Base-by-base conservation (phyloP, 2,329 filamentous ascomycete species). In the Colletotrichum orbiculare region DNA sequence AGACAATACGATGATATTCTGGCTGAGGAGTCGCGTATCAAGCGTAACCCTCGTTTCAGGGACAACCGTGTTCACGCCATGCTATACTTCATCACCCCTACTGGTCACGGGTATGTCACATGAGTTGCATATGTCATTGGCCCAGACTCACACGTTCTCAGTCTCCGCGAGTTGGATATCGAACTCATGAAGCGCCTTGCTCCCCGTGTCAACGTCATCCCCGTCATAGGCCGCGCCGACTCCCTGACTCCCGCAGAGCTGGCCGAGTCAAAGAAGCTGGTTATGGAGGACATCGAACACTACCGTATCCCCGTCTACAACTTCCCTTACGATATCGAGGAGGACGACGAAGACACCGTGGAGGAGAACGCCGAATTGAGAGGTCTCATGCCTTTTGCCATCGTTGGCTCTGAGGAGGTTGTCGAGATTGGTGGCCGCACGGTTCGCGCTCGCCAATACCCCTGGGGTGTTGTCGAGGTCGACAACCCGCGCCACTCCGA, bases 231-330 rank as follows among this genome's bases (percentile, higher is more conserved):
- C 76, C 97, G 97, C 80, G 96, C 96, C 77, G 96, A 99, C 79
- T 97, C 96, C 25, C 90, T 99, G 69, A 99, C 96, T 61, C 96
- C 96, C 43, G 91, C 93, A 71, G 96, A 99, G 84, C 87, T 99
- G 69, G 96, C 96, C 71, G 96, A 99, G 82, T 98, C 95, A 72
- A 99, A 99, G 89, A 99, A 98, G 87, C 88, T 99, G 68, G 94
- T 99, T 76, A 99, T 99, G 96, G 96, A 99, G 85, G 96, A 99
- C 78, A 99, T 99, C 73, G 96, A 99, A 83, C 96, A 99, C 82
- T 99, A 99, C 85, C 92, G 96, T 77, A 99, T 99, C 73, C 96
- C 96, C 50, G 95, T 99, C 70, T 99, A 99, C 88, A 99, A 99
- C 88, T 99, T 99, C 86, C 96, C 96, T 54, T 99, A 99, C 84